Evolutionary conservation across 2,329 filamentous ascomycete genomes (phyloP), one percentile per base, ranked within the genome.

Genomic region (Xylaria sp.): DNA sequence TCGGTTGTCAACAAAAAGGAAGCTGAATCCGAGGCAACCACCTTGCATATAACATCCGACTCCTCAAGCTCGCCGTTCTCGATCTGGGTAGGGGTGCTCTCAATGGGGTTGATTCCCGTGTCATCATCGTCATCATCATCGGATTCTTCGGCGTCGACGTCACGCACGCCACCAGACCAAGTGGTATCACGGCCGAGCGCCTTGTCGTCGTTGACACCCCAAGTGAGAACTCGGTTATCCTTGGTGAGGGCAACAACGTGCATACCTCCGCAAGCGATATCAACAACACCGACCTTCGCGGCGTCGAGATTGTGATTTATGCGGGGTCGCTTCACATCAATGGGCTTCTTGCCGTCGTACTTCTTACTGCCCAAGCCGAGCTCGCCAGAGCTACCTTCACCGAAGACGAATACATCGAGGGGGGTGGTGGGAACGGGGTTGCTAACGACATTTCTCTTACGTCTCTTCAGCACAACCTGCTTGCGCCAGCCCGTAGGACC

Each of bases 121-220:
- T 88, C 87, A 12, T 85, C 84, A n/a, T 79, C 74, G 11, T 87
- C 84, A 31, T 84, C 82, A 5, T 73, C 70, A 19, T 67, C 64
- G 1, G 64, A 62, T 21, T 67, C 64, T 1, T 72, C 82, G 33
- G 82, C 78, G 57, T 88, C 85, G 52, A 82, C 78, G 56, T 88
- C 85, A 59, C 85, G 82, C 31, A 85, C 76, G 17, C 87, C 87
- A 51, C 89, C 89, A 2, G 89, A 85, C 83, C 88, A 89, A 12
- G 79, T 79, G 1, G 88, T 90, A 67, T 88, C 83, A 69, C 89
- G 85, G 35, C 91, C 91, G 31, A 92, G 82, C 8, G 89, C 88
- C 61, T 87, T 86, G 71, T 92, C 88, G 68, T 92, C 90, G 73
- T 94, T 94, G 68, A 94, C 89, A 66, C 91, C 91, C 90, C 92